Evolutionary conservation across 2,329 filamentous ascomycete genomes (phyloP).

Genomic region (Fonsecaea erecta): DNA sequence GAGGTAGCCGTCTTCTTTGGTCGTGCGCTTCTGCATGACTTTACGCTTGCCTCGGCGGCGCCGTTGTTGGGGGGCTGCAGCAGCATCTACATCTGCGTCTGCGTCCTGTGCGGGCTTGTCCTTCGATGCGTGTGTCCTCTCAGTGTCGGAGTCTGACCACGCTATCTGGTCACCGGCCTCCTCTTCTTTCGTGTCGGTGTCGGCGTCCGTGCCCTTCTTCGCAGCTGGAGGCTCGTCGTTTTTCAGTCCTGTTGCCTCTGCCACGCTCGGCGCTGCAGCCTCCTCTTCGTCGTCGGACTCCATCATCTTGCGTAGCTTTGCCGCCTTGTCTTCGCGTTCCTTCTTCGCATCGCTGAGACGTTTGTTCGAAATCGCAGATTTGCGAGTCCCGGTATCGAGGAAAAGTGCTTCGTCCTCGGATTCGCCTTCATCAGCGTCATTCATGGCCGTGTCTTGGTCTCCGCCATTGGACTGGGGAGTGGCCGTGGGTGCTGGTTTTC

Average conservation of each 20-base stretch:
- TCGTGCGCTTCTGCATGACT: conserved; percentile 85
- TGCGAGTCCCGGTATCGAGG: conserved; percentile 45
- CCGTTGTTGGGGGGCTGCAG: conserved; percentile 69
- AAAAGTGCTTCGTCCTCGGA: conserved; percentile 60
- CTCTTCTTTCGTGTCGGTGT: conserved; percentile 52
- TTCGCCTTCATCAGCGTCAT: conserved; percentile 57
- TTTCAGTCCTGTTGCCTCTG: conserved; percentile 32
- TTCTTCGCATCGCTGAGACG: conserved; percentile 32
- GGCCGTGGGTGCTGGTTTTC: conserved; percentile 27
- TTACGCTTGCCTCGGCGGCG: conserved; percentile 76
- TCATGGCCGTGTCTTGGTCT: conserved; percentile 29
- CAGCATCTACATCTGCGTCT: conserved; percentile 57
- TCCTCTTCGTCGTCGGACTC: conserved; percentile 64
- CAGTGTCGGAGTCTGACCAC: conserved; percentile 36
- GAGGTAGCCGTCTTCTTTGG: conserved; percentile 85
- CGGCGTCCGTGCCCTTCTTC: conserved; percentile 16
- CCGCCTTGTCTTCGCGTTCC: conserved; percentile 60
- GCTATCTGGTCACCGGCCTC: conserved; percentile 61
- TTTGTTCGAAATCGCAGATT: conserved; percentile 46
- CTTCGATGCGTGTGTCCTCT: conserved; percentile 22
- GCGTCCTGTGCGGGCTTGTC: conserved; percentile 39
- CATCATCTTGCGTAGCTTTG: conserved; percentile 74
- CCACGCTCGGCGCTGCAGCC: conserved; percentile 34
- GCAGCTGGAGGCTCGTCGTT: conserved; percentile 22
- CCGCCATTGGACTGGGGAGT: conserved; percentile 3